Evolutionary conservation across 345 rosid species (phyloP), one percentile per base, ranked within the genome.

Genomic region (Murraya koenigii): DNA sequence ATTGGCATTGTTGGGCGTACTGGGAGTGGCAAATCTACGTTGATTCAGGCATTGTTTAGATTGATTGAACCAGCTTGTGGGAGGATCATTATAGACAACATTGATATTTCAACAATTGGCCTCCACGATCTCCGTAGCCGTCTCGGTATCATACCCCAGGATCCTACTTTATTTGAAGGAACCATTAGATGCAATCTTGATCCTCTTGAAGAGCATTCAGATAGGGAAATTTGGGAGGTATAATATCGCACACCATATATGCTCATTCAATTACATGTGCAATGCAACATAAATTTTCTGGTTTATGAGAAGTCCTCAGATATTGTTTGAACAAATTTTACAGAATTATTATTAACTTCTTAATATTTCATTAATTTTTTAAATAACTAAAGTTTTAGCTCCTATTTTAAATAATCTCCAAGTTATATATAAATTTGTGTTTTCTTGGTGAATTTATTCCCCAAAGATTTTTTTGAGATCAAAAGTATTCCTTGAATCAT

Each of bases 1-100:
- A 97, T 94, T 76, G 99, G 99, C 62, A 97, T 97, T 79, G 99
- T 97, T 75, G 99, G 99, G 68, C 87, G 99, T 76, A 97, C 99
- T 5, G 99, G 99, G 75, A 97, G 99, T 20, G 99, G 99, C 36
- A 97, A 97, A 86, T 97, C 99, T 4, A 97, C 99, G 6, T 72
- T 97, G 86, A 94, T 94, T 85, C 99, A 97, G 84, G 98, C 99
- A 84, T 85, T 97, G 77, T 97, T 97, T 80, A 88, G 99, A 78
- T 84, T 97, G 80, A 91, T 97, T 58, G 99, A 94, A 84, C 99
- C 99, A 66, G 80, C 90, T 10, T 75, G 84, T 77, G 99, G 99
- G 78, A 91, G 77, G 78, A 94, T 97, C 67, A 79, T 88, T n/a
- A 89, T 97, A 73, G 99, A 97, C 92, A 89, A 91, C 87, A 91